Conservation (phyloP, 495 filamentous ascomycete species). For the Hyphodiscus hymeniophilus region DNA sequence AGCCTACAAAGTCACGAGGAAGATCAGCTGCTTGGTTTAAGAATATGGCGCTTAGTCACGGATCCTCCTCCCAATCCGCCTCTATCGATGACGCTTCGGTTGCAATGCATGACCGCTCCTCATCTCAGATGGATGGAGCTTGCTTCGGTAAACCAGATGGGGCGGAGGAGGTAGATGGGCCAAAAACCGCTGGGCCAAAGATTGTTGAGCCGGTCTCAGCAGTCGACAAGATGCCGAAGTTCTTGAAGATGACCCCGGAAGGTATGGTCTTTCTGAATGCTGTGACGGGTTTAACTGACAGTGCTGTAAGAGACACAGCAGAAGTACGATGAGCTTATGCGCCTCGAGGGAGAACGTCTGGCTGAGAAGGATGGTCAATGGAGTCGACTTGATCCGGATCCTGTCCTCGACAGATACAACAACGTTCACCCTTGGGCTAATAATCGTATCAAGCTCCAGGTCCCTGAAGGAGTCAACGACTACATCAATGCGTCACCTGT, state of each 20-base stretch:
- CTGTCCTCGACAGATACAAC: slow-evolving; percentile 63
- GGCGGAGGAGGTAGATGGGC: too few species aligned
- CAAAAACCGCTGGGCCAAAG: too few species aligned
- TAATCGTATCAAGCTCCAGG: slow-evolving; percentile 76
- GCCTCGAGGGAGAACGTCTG: slow-evolving; percentile 19
- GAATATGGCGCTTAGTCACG: slow-evolving; percentile 17
- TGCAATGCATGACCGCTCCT: neutral
- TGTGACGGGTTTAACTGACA: neutral
- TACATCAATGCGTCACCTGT: slow-evolving; percentile 98
- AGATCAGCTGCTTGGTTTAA: slow-evolving; percentile 19
- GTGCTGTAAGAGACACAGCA: slow-evolving; percentile 14
- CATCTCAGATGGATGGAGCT: slow-evolving; percentile 14
- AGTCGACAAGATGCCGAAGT: slow-evolving; percentile 28
- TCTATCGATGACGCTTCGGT: slow-evolving; percentile 5
- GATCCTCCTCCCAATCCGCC: slow-evolving; percentile 11
- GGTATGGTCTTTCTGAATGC: slow-evolving; percentile 21
- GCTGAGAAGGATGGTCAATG: slow-evolving; percentile 26
- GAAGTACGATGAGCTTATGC: slow-evolving; percentile 18
- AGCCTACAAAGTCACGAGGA: slow-evolving; percentile 7
- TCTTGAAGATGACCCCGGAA: slow-evolving; percentile 29
- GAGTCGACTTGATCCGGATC: slow-evolving; percentile 20
- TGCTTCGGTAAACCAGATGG: slow-evolving; percentile 18
- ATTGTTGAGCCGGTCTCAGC: neutral
- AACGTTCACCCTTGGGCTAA: slow-evolving; percentile 83
- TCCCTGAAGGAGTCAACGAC: slow-evolving; percentile 70